phyloP scores from a whole-genome alignment of 2,329 filamentous ascomycete genomes.

The Fusarium sambucinum region DNA sequence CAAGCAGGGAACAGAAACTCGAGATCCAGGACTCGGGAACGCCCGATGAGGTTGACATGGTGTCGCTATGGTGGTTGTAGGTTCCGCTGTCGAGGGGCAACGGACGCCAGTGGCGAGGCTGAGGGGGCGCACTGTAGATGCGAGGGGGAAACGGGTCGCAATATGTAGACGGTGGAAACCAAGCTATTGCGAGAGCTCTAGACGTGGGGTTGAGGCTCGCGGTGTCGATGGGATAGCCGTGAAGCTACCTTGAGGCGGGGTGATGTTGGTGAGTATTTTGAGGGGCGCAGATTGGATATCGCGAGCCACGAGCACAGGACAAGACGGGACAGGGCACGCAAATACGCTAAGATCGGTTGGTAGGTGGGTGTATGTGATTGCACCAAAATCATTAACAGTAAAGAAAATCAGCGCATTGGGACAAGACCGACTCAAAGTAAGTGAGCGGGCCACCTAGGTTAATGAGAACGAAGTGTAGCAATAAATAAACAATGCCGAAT shows the following conservation, averaged over 20 bases:
- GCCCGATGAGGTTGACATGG: conserved; percentile 72
- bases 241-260: conserved; percentile 45
- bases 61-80: conserved; percentile 29
- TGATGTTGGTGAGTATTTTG: conserved; percentile 41
- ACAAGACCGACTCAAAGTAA: conserved; percentile 8
- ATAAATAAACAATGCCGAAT: conserved; percentile 3
- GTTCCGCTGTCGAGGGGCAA: conserved; percentile 23
- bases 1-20: conserved; percentile 93
- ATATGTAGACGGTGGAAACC: conserved; percentile 4
- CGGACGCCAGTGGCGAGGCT: conserved; percentile 24
- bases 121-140: conserved; percentile 31
- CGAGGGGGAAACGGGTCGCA: conserved; percentile 10
- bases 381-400: conserved; percentile 22
- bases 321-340: conserved; percentile 17
- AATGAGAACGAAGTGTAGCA: background rate
- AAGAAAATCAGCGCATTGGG: conserved; percentile 12
- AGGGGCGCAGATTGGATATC: conserved; percentile 41
- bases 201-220: conserved; percentile 26
- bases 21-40: conserved; percentile 94
- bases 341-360: conserved; percentile 31
- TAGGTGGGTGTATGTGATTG: conserved; percentile 10
- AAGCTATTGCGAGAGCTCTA: background rate
- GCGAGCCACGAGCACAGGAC: conserved; percentile 30
- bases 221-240: conserved; percentile 45
- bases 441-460: background rate